A percentile compares a stretch with the other conserved stretches of the same genome.
Conservation (phyloP, 257 asterid genomes). For the Dorcoceras hygrometricum region DNA sequence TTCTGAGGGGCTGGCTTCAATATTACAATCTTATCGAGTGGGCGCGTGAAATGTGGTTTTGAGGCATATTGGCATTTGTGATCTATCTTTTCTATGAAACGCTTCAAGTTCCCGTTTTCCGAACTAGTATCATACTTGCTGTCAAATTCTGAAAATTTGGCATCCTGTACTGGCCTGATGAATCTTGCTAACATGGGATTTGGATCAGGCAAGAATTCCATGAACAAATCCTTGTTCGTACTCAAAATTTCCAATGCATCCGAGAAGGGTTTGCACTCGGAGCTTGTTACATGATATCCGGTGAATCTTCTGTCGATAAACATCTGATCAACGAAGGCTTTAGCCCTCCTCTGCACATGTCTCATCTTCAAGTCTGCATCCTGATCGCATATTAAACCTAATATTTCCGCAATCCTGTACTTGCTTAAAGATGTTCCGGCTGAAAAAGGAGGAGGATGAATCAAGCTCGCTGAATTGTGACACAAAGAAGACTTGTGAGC, state of each 20-base stretch:
- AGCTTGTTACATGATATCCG: constrained; percentile 23
- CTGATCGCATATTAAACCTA: constrained; percentile 42
- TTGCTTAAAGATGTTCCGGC: constrained; percentile 31
- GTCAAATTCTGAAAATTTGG: constrained; percentile 18
- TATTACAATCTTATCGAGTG: constrained; percentile 46
- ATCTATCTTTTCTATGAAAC: constrained; percentile 25
- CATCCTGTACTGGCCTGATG: constrained; percentile 18
- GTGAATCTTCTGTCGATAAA: constrained; percentile 34
- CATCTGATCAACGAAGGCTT: constrained; percentile 56
- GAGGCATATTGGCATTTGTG: constrained; percentile 23
- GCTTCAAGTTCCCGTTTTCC: constrained; percentile 15
- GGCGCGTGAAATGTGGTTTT: constrained; percentile 20
- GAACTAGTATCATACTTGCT: background rate
- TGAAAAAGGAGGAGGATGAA: constrained; percentile 31
- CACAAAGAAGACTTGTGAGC: constrained; percentile 23
- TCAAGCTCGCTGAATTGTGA: constrained; percentile 24
- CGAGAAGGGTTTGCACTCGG: constrained; percentile 46
- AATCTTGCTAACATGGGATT: constrained; percentile 29
- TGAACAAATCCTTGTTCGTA: constrained; percentile 41
- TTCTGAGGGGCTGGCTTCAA: constrained; percentile 45
- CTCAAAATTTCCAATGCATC: constrained; percentile 53
- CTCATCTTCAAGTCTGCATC: constrained; percentile 38
- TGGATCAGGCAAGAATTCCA: constrained; percentile 42
- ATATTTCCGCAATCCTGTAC: constrained; percentile 38
- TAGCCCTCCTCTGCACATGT: constrained; percentile 49